These are phyloP conservation scores for Wallacemonas sp. DNA, from an alignment of 208 protist genomes.

Conservation along the genomic window DNA sequence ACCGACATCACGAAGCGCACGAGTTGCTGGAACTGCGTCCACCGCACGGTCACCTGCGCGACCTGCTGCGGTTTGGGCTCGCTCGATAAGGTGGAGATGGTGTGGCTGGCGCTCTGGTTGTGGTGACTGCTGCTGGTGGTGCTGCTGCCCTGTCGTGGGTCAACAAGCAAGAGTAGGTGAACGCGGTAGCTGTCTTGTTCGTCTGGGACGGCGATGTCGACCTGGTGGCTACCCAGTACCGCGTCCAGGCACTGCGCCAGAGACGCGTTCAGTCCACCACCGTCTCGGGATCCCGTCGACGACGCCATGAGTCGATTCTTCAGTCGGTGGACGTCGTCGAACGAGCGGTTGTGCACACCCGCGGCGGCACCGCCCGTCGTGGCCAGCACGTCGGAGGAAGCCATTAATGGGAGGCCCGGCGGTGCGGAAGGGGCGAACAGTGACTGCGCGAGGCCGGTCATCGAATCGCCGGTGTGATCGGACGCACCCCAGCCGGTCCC, in stretches of 20 bases:
- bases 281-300: not conserved
- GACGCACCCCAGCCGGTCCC: too few species aligned
- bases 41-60: slow-evolving; percentile 28
- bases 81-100: slow-evolving; percentile 14
- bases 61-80: slow-evolving; percentile 26
- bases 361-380: not conserved
- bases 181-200: slow-evolving; percentile 37
- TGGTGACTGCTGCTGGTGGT: not conserved
- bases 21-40: slow-evolving; percentile 43
- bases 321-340: slow-evolving; percentile 27
- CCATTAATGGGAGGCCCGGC: not conserved
- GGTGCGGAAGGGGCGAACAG: not conserved
- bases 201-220: slow-evolving; percentile 12
- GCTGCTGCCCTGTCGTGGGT: not conserved
- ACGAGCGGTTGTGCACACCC: slow-evolving; percentile 18
- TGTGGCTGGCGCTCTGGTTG: not conserved
- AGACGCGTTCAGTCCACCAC: not conserved
- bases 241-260: slow-evolving; percentile 1
- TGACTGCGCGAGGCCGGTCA: not conserved
- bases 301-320: not conserved
- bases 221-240: not conserved
- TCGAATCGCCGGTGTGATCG: not conserved
- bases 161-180: slow-evolving; percentile 26
- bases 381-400: not conserved
- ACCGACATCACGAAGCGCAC: slow-evolving; percentile 40